These are phyloP conservation scores for Luffa aegyptiaca DNA, from an alignment of 306 rosid species.

Conservation along the genomic window DNA sequence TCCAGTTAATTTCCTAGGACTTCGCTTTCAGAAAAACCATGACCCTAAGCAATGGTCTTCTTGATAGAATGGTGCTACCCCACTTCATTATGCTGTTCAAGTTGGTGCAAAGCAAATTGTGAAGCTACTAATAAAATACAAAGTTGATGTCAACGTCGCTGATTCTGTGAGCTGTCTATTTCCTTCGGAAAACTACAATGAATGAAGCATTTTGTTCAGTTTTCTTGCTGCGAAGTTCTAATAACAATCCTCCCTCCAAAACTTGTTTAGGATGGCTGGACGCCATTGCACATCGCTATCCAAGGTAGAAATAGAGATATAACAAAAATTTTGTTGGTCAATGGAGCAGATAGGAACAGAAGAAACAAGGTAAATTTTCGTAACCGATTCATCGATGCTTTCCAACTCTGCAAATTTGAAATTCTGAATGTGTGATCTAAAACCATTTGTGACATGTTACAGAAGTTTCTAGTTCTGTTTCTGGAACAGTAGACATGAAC, in stretches of 20 bases:
- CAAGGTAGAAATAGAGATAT: slow-evolving; percentile 83
- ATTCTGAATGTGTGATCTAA: neutral
- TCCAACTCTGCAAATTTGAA: neutral
- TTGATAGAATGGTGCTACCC: slow-evolving; percentile 86
- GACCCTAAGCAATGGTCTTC: slow-evolving; percentile 12
- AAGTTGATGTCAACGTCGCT: slow-evolving; percentile 64
- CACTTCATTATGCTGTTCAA: slow-evolving; percentile 93
- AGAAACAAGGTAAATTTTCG: slow-evolving; percentile 55
- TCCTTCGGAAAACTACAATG: neutral
- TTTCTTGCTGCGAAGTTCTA: neutral
- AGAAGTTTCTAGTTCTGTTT: neutral
- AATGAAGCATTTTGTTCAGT: neutral
- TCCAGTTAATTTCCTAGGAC: neutral
- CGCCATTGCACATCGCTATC: slow-evolving; percentile 79
- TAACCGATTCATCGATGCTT: neutral
- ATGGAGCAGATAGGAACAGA: slow-evolving; percentile 68
- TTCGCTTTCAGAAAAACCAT: neutral
- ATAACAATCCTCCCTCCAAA: neutral
- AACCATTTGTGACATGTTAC: neutral
- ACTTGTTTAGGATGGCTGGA: slow-evolving; percentile 78
- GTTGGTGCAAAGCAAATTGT: slow-evolving; percentile 81
- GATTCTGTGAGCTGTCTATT: slow-evolving; percentile 48
- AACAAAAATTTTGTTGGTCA: slow-evolving; percentile 65
- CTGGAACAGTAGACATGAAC: neutral
- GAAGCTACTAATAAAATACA: slow-evolving; percentile 70